Conservation (phyloP, 768 basidiomycete species). For the Tylopilus subfusipes region DNA sequence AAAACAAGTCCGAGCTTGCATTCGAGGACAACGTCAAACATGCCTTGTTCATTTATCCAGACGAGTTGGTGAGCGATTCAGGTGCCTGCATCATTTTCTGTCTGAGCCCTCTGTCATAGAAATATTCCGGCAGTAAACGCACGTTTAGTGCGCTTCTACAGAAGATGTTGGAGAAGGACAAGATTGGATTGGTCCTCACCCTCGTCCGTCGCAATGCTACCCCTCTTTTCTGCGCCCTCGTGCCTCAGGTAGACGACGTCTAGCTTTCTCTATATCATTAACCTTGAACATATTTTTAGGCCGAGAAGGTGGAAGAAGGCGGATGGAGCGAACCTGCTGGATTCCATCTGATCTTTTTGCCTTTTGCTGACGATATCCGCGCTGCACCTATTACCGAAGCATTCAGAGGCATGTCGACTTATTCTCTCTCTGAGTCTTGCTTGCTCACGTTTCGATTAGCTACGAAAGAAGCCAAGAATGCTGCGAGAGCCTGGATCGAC, state of each 20-base stretch:
- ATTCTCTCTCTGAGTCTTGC: neutral
- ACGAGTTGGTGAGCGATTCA: slow-evolving; percentile 64
- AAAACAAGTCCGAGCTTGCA: slow-evolving; percentile 59
- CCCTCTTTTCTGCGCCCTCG: slow-evolving; percentile 77
- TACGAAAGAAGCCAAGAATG: slow-evolving; percentile 59
- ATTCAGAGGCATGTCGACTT: slow-evolving; percentile 49
- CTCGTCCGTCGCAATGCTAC: slow-evolving; percentile 67
- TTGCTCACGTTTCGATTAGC: slow-evolving; percentile 42
- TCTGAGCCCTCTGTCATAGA: slow-evolving; percentile 32
- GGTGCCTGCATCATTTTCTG: neutral
- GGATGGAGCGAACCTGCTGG: slow-evolving; percentile 86
- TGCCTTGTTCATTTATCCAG: slow-evolving; percentile 86
- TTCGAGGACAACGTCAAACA: slow-evolving; percentile 94
- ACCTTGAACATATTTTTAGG: slow-evolving; percentile 37
- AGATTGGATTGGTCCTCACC: slow-evolving; percentile 74
- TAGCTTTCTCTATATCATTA: neutral
- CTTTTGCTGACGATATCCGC: slow-evolving; percentile 93
- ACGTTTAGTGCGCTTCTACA: slow-evolving; percentile 86
- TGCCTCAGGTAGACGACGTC: slow-evolving; percentile 69
- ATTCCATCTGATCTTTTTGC: slow-evolving; percentile 89
- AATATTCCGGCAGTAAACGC: slow-evolving; percentile 86
- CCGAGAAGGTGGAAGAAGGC: slow-evolving; percentile 63
- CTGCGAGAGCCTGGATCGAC: slow-evolving; percentile 70
- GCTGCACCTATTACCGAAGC: slow-evolving; percentile 66
- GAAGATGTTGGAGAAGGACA: slow-evolving; percentile 75